These are phyloP conservation scores for Triticum urartu DNA, from an alignment of 176 grass and related monocot genomes.

Conservation along the genomic window DNA sequence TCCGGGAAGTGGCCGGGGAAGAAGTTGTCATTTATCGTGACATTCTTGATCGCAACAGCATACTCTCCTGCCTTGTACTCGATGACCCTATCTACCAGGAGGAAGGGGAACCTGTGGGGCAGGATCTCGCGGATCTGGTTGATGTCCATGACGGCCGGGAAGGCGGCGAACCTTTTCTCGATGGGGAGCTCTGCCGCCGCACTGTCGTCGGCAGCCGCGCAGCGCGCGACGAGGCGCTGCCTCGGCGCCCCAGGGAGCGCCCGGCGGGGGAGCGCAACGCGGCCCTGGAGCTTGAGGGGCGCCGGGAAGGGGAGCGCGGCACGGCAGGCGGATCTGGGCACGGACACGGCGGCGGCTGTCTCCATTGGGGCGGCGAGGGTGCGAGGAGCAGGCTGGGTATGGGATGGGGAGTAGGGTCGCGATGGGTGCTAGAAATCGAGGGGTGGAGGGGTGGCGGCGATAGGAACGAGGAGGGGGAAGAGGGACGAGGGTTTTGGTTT, in stretches of 20 bases:
- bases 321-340: constrained; percentile 52
- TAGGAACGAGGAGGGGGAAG: constrained; percentile 22
- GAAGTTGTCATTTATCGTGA: constrained; percentile 96
- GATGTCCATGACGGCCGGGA: constrained; percentile 54
- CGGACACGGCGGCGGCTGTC: constrained; percentile 29
- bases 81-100: constrained; percentile 88
- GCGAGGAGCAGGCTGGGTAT: background rate
- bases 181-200: constrained; percentile 47
- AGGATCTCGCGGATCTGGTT: constrained; percentile 59
- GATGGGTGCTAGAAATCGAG: background rate
- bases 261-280: background rate
- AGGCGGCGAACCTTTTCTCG: constrained; percentile 64
- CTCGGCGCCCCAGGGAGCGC: background rate
- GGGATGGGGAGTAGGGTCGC: background rate
- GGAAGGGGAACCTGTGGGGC: constrained; percentile 74
- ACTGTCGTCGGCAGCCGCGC: constrained; percentile 11
- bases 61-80: constrained; percentile 73
- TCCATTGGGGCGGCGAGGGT: constrained; percentile 38
- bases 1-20: constrained; percentile 71
- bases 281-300: background rate
- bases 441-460: constrained; percentile 12
- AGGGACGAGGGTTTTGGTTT: background rate
- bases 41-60: constrained; percentile 70
- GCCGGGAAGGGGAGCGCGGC: constrained; percentile 4
- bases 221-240: constrained; percentile 21